A percentile compares a stretch with the other conserved stretches of the same genome.
Evolutionary conservation across 768 basidiomycete genomes (phyloP).

Genomic region (Ramaria rubella): DNA sequence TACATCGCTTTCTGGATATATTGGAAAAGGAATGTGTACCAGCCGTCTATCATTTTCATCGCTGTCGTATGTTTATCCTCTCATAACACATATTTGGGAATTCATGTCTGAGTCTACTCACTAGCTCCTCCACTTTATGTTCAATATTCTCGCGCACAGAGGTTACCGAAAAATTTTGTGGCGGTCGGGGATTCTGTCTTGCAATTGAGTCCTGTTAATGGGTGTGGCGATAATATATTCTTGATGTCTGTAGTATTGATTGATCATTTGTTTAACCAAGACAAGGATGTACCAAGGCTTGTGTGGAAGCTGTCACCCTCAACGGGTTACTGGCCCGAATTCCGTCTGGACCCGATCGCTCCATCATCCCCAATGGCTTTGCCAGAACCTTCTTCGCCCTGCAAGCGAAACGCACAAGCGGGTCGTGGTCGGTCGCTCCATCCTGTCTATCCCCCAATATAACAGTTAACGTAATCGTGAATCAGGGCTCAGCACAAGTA

Average conservation of each 20-base stretch:
- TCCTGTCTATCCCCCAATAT: neutral
- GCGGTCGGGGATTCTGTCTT: slow-evolving; percentile 14
- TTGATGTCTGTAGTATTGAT: neutral
- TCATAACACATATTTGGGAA: no score
- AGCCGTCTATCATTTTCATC: neutral
- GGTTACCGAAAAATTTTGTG: slow-evolving; percentile 20
- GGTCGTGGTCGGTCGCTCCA: neutral
- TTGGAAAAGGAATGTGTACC: slow-evolving; percentile 9
- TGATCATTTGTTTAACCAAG: neutral
- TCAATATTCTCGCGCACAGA: slow-evolving; percentile 13
- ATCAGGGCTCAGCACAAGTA: slow-evolving; percentile 1
- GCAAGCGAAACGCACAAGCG: neutral
- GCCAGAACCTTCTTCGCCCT: neutral
- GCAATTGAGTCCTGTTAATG: neutral
- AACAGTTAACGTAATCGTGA: neutral
- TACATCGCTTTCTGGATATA: slow-evolving; percentile 13
- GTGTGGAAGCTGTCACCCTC: slow-evolving; percentile 14
- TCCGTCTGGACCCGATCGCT: neutral
- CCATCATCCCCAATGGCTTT: neutral
- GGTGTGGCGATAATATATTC: neutral
- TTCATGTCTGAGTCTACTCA: neutral
- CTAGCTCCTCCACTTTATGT: slow-evolving; percentile 15
- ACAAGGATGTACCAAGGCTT: slow-evolving; percentile 16
- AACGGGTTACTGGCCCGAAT: slow-evolving; percentile 6
- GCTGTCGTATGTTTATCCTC: slow-evolving; percentile 7